Base-by-base conservation (phyloP, 2,329 filamentous ascomycete species). In the Beauveria scarabaeidicola region DNA sequence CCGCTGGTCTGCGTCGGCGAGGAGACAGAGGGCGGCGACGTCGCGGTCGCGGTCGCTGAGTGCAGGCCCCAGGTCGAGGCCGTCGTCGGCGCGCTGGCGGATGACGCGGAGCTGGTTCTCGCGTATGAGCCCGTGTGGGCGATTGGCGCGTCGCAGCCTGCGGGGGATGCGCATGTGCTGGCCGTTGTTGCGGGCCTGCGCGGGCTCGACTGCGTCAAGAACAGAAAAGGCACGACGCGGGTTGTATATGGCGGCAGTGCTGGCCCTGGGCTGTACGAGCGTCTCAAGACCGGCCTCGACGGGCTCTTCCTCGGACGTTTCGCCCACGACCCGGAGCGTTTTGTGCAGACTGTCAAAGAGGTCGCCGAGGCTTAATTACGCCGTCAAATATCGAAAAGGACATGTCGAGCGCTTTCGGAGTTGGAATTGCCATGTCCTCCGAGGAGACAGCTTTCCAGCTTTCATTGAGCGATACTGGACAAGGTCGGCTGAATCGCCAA, bases 51-150 rank as follows among this genome's bases (percentile, higher is more conserved):
- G 0, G 80, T 90, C 2, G 72, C 77, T 15, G 87, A 92, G 70
- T 89, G 89, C 66, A 77, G 75, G 40, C 73, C 75, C 5, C 89
- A 93, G 72, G 78, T 95, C 59, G 77, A 78, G 43, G 76, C 83
- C 1, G 84, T 90, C 2, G 69, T 94, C 55, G 74, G 75, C 1
- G 81, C 78, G 0, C 75, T 93, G 8, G 80, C 85, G 0, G 76
- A 77, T 11, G 77, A 83, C 17, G 82, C 84, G 0, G 86, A 91
- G 52, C 80, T 94, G 5, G 82, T 93, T 7, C 79, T 95, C 60
- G 90, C 90, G 1, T 95, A 95, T 69, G 90, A 95, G 75, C 90
- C 90, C 8, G 89, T 94, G 1, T 95, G 90, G 90, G 90, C 90
- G 1, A 95, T 94, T 71, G 90, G 90, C 0, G 86, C 89, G 10